A percentile compares a stretch with the other conserved stretches of the same genome.
phyloP scores from a whole-genome alignment of 768 basidiomycete species.

The Cystobasidium ongulense region DNA sequence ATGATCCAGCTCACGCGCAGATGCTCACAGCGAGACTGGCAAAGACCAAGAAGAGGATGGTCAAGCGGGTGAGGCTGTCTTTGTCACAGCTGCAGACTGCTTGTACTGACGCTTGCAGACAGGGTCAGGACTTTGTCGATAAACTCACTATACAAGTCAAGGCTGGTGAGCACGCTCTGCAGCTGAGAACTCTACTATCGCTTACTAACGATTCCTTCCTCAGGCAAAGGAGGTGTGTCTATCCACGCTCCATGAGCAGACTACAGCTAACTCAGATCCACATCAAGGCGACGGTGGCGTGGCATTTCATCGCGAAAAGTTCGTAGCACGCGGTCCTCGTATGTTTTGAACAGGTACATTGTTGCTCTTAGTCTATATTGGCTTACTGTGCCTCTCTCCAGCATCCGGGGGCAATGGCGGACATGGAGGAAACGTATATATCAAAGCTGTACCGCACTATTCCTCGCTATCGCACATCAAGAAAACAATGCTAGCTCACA shows the following conservation, averaged over 20 bases:
- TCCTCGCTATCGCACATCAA: constrained; percentile 68
- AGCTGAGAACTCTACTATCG: neutral
- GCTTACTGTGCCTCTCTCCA: neutral
- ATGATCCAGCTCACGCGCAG: constrained; percentile 5
- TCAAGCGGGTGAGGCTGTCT: constrained; percentile 20
- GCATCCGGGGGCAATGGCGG: constrained; percentile 89
- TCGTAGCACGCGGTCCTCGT: constrained; percentile 56
- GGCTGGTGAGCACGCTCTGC: neutral
- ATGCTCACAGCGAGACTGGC: neutral
- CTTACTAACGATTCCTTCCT: neutral
- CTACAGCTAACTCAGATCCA: neutral
- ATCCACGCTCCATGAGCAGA: no score
- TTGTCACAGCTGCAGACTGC: neutral
- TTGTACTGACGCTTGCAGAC: neutral
- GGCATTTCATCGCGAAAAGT: constrained; percentile 87
- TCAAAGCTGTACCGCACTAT: constrained; percentile 66
- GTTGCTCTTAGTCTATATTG: neutral
- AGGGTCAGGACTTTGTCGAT: constrained; percentile 31
- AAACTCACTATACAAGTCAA: constrained; percentile 11
- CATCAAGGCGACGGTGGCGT: constrained; percentile 81
- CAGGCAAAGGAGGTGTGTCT: constrained; percentile 31
- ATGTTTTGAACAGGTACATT: neutral
- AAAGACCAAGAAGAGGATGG: constrained; percentile 27
- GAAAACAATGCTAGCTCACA: constrained; percentile 58
- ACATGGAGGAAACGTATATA: constrained; percentile 74